Evolutionary conservation across 371 early-diverging fungal genomes (phyloP), one percentile per base, ranked within the genome.

Genomic region (Rhizopus arrhizus): DNA sequence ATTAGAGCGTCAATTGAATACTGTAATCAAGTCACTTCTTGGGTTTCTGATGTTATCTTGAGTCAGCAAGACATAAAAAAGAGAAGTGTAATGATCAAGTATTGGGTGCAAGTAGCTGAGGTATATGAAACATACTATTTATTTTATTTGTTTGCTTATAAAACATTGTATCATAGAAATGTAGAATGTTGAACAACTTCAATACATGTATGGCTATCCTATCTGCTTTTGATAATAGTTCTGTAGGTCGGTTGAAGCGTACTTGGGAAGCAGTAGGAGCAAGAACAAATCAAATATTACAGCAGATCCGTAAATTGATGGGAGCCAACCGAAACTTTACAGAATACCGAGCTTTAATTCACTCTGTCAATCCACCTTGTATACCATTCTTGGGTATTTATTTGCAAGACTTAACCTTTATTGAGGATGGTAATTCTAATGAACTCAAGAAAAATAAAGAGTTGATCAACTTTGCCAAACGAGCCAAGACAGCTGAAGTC

Each of bases 371-470:
- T 65, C 96, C 96, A 36, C 97, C 97, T 0, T 95, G 95, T 66
- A 90, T 97, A 5, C 98, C 98, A 0, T 96, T 94, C 71, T 80
- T 97, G 35, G 95, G 92, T n/a, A 84, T 89, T 45, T 94, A 92
- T 66, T 75, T 96, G 15, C 94, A 93, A 58, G 97, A 98, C 66
- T 70, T 98, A 51, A 95, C 96, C 3, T 95, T 96, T 74, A 90
- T 96, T 45, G 95, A 97, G 62, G 95, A 96, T 56, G 97, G 97
- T 28, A 95, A 95, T 74, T 66, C 88, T n/a, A 78, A 88, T 54
- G 69, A 66, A 42, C 59, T 88, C 5, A 84, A 83, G 47, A 81
- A 76, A 3, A 66, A 78, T 0, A 82, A 83, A 22, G 78, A 83
- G 11, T 76, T 94, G 47, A 94, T 98, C 75, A 98, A 98, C 74